Base-by-base conservation (phyloP, 2,329 filamentous ascomycete species). In the Waltergamsia citrina region DNA sequence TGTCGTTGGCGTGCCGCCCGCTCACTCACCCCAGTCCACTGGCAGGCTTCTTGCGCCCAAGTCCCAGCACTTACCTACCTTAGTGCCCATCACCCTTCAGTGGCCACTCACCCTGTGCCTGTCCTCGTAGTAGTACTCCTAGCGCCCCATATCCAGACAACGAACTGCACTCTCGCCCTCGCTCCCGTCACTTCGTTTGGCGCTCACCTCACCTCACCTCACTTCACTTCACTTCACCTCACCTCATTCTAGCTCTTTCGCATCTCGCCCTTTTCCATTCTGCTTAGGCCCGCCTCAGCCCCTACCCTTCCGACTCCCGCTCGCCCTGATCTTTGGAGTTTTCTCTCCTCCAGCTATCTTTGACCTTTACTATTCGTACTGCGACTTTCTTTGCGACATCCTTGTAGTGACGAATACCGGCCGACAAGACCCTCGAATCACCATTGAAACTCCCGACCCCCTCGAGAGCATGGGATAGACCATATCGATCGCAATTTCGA, bases 1-100 rank as follows among this genome's bases (percentile, higher is more conserved):
- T n/a, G 33, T 20, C 23, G 32, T 33, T 33, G 32, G 32, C 32
- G 32, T 34, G 32, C 32, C 32, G 31, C 31, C 31, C 31, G 16
- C n/a, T n/a, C n/a, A n/a, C n/a, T n/a, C n/a, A n/a, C n/a, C n/a
- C n/a, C n/a, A n/a, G n/a, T n/a, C n/a, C n/a, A n/a, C n/a, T n/a
- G n/a, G n/a, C n/a, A n/a, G n/a, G n/a, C n/a, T n/a, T 8, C 22
- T 24, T 8, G n/a, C 8, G 8, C 8, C 22, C n/a, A 24, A n/a
- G 22, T 24, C 8, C 8, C n/a, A n/a, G n/a, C 22, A 8, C n/a
- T 24, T 24, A 27, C 12, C 14, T 28, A 28, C 26, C 26, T 28
- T 17, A 28, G 26, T 15, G 14, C 26, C 26, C 26, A n/a, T n/a
- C n/a, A n/a, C n/a, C n/a, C n/a, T n/a, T n/a, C n/a, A n/a, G n/a